phyloP scores from a whole-genome alignment of 2,329 filamentous ascomycete genomes.

The Colletotrichum spinosum region DNA sequence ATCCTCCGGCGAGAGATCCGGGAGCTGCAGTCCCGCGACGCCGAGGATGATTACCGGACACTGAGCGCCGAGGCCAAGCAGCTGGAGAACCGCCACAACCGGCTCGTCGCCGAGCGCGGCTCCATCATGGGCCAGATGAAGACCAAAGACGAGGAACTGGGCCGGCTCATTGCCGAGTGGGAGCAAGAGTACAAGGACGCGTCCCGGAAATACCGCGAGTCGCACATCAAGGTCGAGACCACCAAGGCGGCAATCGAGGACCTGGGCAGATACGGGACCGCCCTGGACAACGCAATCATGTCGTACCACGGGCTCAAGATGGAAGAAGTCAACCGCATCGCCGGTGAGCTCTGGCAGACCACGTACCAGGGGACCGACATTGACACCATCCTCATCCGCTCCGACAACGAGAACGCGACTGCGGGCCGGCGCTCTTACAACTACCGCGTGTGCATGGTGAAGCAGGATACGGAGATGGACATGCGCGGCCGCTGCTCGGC shows the following conservation, averaged over 20 bases:
- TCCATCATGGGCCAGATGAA: conserved; percentile 82
- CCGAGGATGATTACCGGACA: conserved; percentile 82
- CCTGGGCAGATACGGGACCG: conserved; percentile 81
- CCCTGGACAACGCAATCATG: conserved; percentile 97
- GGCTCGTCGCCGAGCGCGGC: conserved; percentile 77
- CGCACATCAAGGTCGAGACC: conserved; percentile 89
- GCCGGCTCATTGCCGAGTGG: conserved; percentile 80
- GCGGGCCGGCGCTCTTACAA: conserved; percentile 88
- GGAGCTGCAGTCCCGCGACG: conserved; percentile 81
- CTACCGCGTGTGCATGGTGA: conserved; percentile 98
- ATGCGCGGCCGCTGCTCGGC: conserved; percentile 98
- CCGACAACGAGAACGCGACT: conserved; percentile 79
- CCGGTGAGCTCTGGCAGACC: conserved; percentile 95
- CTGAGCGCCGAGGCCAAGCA: conserved; percentile 76
- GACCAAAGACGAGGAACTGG: conserved; percentile 85
- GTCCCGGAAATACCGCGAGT: conserved; percentile 82
- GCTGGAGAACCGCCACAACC: conserved; percentile 76
- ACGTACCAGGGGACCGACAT: conserved; percentile 98
- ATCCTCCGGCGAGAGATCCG: conserved; percentile 76
- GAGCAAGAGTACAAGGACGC: conserved; percentile 89
- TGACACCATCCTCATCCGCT: conserved; percentile 94
- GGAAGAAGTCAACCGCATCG: conserved; percentile 96
- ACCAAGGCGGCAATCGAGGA: conserved; percentile 95
- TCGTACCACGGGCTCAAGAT: conserved; percentile 96
- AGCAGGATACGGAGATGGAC: conserved; percentile 97